Evolutionary conservation across 768 basidiomycete species (phyloP).

Genomic region (Fibroporia radiculosa): DNA sequence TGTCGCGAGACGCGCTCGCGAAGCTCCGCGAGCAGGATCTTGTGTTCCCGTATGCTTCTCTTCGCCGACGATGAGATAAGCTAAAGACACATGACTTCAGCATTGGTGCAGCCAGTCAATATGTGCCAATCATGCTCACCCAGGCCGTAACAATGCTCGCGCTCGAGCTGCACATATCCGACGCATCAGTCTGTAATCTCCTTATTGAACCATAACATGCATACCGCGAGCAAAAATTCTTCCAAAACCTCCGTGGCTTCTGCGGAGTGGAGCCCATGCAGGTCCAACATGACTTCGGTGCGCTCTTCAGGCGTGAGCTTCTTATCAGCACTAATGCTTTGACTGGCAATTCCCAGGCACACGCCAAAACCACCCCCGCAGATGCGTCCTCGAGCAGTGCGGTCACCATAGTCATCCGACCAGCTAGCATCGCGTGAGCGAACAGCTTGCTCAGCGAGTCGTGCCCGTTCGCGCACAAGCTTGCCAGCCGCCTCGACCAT

Average conservation of each 20-base stretch:
- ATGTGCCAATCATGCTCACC: slow-evolving; percentile 37
- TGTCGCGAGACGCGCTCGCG: slow-evolving; percentile 74
- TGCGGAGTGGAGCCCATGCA: slow-evolving; percentile 90
- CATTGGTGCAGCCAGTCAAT: too few relatives aligned
- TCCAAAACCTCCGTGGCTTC: slow-evolving; percentile 91
- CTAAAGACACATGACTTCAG: slow-evolving; percentile 27
- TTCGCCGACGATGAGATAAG: slow-evolving; percentile 88
- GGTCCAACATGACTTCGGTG: slow-evolving; percentile 78
- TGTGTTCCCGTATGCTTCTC: slow-evolving; percentile 96
- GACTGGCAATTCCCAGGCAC: slow-evolving; percentile 75
- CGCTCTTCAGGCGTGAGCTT: slow-evolving; percentile 78
- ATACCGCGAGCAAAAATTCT: slow-evolving; percentile 79
- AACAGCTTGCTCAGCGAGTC: slow-evolving; percentile 70
- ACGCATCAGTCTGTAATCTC: background rate
- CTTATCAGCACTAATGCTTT: slow-evolving; percentile 40
- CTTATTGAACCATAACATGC: slow-evolving; percentile 29
- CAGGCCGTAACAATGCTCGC: slow-evolving; percentile 81
- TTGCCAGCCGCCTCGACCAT: slow-evolving; percentile 79
- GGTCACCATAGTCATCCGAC: slow-evolving; percentile 81
- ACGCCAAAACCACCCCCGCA: slow-evolving; percentile 84
- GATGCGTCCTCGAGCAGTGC: slow-evolving; percentile 61
- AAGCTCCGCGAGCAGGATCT: slow-evolving; percentile 72
- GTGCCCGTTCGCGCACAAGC: slow-evolving; percentile 77
- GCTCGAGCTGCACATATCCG: slow-evolving; percentile 53
- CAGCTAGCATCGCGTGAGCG: slow-evolving; percentile 59